Evolutionary conservation across 768 basidiomycete genomes (phyloP).

Genomic region (Lentinula sp.): DNA sequence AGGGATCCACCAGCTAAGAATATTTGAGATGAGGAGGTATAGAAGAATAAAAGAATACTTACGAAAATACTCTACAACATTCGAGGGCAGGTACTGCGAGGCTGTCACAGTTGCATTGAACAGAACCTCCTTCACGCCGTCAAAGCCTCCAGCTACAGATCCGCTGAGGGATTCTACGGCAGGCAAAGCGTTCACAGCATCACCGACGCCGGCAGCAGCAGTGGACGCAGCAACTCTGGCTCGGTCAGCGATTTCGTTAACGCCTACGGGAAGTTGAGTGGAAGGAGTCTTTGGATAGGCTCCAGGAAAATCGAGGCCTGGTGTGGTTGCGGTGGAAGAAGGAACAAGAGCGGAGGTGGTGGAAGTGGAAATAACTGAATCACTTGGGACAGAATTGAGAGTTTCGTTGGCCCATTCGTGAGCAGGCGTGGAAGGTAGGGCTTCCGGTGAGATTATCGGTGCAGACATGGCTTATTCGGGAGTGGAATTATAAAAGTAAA

Average conservation of each 20-base stretch:
- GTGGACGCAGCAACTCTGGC: neutral
- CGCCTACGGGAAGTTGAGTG: neutral
- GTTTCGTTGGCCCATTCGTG: constrained; percentile 1
- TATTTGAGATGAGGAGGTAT: neutral
- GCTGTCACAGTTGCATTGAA: constrained; percentile 14
- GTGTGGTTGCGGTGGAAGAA: neutral
- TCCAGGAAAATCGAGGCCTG: neutral
- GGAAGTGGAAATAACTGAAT: too few species aligned
- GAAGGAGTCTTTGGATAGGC: neutral
- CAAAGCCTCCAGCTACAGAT: neutral
- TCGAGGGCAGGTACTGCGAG: constrained; percentile 15
- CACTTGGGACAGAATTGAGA: neutral
- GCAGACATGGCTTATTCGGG: neutral
- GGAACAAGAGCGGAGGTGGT: neutral
- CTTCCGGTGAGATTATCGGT: neutral
- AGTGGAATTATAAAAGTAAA: neutral
- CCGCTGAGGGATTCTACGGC: neutral
- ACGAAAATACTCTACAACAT: constrained; percentile 11
- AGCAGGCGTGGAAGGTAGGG: neutral
- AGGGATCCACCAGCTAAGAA: neutral
- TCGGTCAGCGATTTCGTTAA: neutral
- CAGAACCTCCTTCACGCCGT: constrained; percentile 16
- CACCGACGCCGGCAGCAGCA: neutral
- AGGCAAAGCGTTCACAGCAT: neutral
- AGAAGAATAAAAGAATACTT: neutral